A percentile compares a stretch with the other conserved stretches of the same genome.
These are phyloP conservation scores for Coemansia javaensis DNA, from an alignment of 192 early-diverging fungal genomes.

Conservation along the genomic window DNA sequence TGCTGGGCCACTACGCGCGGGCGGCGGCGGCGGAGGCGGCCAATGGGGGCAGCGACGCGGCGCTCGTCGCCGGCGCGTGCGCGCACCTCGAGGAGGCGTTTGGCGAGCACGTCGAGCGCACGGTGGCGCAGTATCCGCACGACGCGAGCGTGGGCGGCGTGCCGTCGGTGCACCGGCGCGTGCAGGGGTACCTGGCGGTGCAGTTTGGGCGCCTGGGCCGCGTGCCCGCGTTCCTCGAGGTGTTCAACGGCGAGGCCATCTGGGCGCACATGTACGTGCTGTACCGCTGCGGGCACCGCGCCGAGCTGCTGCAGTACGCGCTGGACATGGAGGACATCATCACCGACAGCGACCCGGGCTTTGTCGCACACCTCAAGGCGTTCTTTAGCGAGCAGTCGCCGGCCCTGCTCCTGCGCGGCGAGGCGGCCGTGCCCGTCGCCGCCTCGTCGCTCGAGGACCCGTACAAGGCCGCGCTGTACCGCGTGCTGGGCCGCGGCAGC, in stretches of 20 bases:
- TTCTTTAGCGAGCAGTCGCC: conserved; percentile 47
- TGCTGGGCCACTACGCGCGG: conserved; percentile 12
- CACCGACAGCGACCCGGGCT: conserved; percentile 58
- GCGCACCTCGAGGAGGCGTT: conserved; percentile 53
- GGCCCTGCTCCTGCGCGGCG: conserved; percentile 34
- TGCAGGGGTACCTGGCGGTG: conserved; percentile 69
- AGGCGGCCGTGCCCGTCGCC: conserved; percentile 37
- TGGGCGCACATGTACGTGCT: conserved; percentile 88
- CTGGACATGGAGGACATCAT: conserved; percentile 54
- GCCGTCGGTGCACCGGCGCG: conserved; percentile 65
- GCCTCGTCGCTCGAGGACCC: conserved; percentile 62
- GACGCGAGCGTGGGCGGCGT: conserved; percentile 75
- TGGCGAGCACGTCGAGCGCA: conserved; percentile 47
- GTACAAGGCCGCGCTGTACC: conserved; percentile 89
- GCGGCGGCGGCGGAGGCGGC: neutral
- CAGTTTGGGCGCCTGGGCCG: conserved; percentile 59
- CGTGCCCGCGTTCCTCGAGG: conserved; percentile 35
- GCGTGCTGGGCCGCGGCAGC: conserved; percentile 86
- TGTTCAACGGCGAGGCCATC: conserved; percentile 57
- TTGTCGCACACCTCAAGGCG: conserved; percentile 66
- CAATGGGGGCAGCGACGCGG: neutral
- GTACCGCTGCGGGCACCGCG: conserved; percentile 66
- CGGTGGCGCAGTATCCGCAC: conserved; percentile 56
- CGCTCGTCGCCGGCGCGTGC: conserved; percentile 20
- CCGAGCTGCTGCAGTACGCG: conserved; percentile 68